Evolutionary conservation across 2,329 filamentous ascomycete species (phyloP).

Genomic region (Diaporthe capsici): DNA sequence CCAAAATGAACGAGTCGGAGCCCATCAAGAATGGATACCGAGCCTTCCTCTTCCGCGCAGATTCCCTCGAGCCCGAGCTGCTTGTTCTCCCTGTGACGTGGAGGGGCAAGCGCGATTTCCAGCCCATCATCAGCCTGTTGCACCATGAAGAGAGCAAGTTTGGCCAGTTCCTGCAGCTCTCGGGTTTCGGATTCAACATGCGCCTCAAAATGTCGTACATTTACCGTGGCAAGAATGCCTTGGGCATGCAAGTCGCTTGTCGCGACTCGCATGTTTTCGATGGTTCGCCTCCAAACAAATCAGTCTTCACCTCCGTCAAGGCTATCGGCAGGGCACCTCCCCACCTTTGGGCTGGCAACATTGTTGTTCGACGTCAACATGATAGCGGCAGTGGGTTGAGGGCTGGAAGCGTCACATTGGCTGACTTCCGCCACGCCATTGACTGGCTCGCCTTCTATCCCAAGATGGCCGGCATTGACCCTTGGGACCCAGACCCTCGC

Average conservation of each 20-base stretch:
- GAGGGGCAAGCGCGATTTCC: neutral
- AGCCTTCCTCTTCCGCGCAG: neutral
- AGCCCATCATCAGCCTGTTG: neutral
- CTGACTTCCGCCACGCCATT: neutral
- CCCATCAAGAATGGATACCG: neutral
- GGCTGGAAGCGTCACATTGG: neutral
- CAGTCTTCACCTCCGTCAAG: neutral
- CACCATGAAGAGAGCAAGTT: no score
- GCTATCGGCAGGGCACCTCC: neutral
- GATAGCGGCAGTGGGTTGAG: no score
- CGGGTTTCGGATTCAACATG: neutral
- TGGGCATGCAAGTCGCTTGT: neutral
- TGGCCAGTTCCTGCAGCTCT: rapidly evolving
- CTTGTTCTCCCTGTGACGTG: neutral
- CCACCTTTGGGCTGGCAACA: neutral
- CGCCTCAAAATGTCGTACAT: neutral
- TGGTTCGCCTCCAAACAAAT: neutral
- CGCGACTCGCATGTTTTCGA: neutral
- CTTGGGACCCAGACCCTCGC: neutral
- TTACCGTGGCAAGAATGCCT: no score
- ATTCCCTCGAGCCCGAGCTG: neutral
- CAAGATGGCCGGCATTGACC: neutral
- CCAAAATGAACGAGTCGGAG: neutral
- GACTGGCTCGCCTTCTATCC: neutral
- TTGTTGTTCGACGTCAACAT: neutral